Evolutionary conservation across 2,329 filamentous ascomycete genomes (phyloP), one percentile per base, ranked within the genome.

Genomic region (Zymoseptoria ardabiliae): DNA sequence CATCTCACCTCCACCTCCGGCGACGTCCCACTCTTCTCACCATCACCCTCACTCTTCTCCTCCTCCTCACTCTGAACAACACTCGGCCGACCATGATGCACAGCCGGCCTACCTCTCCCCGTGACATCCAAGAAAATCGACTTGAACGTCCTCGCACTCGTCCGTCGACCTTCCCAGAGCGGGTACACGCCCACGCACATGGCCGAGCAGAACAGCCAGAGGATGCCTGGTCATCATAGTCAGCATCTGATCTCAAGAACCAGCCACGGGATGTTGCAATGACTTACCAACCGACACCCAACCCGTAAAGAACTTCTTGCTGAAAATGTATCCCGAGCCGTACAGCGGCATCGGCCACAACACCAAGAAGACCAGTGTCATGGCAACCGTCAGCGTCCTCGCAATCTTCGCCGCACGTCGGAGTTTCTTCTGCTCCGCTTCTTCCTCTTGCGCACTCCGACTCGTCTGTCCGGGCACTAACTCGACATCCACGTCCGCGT

Each of bases 261-360:
- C 2, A 23, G 22, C 5, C 5, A 5, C 5, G 5, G 22, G 22
- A 23, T 21, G 51, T 25, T 8, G 45, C 54, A 35, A 9, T 50
- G n/a, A 53, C 51, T 23, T n/a, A 53, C 51, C 51, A 1, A 84
- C 80, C 10, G 91, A 84, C 4, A 67, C 63, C 69, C 69, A 71
- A 21, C 68, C 68, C 0, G 68, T 70, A 60, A 93, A 94, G 78
- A 94, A 94, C 22, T 80, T 80, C 78, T 90, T 88, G 73, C 81
- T 85, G 75, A 94, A 95, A 57, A 96, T 82, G 71, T 96, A 96
- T 0, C 83, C 83, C 0, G 81, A 81, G 10, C 90, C 91, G 70
- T 94, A 96, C 85, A 96, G 86, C 1, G 91, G 91, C 82, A 96
- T 93, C 0, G 92, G 91, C 91, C 91, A 96, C 17, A 96, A 81